Evolutionary conservation across 2,329 filamentous ascomycete species (phyloP), one percentile per base, ranked within the genome.

Genomic region (Hypoxylon sp.): DNA sequence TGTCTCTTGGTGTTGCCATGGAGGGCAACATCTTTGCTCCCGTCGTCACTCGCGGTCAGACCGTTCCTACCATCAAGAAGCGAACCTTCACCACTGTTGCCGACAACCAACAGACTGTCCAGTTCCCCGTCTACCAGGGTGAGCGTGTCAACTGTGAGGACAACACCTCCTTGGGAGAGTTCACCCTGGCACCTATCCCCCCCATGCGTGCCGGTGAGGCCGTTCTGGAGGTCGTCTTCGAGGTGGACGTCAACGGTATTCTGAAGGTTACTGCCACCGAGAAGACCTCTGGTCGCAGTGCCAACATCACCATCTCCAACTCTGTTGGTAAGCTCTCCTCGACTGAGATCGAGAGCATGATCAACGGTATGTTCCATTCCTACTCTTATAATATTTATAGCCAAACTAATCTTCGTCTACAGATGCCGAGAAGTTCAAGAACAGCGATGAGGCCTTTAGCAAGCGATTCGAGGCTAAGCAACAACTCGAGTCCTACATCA

Each of bases 261-360:
- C 91, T 99, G 73, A 99, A 99, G 90, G 96, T 98, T 78, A 98
- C 95, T 70, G 96, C 96, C 74, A 97, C 95, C 50, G 96, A 99
- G 89, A 99, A 99, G 90, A 95, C 93, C 75, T 97, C 96, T 32
- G 96, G 96, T 78, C 94, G 96, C 81, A 96, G 88, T 78, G 96
- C 96, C 84, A 99, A 99, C 90, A 99, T 99, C 82, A 99, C 96
- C 81, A 99, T 99, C 84, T 93, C 93, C 84, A 99, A 99, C 90
- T 97, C 96, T 65, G 95, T 99, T 77, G 96, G 96, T 82, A 99
- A 99, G 88, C 93, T 99, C 74, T 97, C 94, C 70, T 92, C 91
- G 57, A 83, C 84, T 69, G 96, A 99, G 85, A 99, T 99, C 73
- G 96, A 99, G 87, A 94, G 89, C 86, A 98, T 98, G 95, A 93